Base-by-base conservation (phyloP, 1,139 yeast species). In the Protomyces inouyei region DNA sequence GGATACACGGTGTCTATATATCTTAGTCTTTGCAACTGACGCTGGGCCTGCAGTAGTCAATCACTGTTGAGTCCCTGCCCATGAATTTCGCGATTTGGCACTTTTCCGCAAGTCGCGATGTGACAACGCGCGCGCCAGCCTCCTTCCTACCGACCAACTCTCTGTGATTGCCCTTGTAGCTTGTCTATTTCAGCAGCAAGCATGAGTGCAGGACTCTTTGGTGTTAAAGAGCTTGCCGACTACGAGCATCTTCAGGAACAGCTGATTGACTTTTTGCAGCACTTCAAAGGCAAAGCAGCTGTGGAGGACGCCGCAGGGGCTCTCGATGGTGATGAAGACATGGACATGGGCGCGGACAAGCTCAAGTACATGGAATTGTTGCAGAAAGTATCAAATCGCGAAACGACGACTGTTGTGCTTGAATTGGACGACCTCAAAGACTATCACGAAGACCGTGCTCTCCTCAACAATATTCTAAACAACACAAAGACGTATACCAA, bases 361-460 rank as follows among this genome's bases (percentile, higher is more conserved):
- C 43, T 45, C 18, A 64, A 64, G 43, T 64, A 64, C 51, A 55
- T 64, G 64, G 53, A 51, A 28, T 43, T 36, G 23, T 32, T 64
- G 61, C 96, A 90, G 73, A 78, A 83, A 69, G 81, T 95, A 36
- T 92, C 98, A 66, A 90, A 95, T 75, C 83, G 98, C 71, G 91
- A 91, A 68, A 70, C 79, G 36, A 79, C 87, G 46, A 84, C 91
- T 1, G 72, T 93, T 23, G 79, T 80, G 66, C 80, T 95, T 61
- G 97, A 90, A 68, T 80, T 95, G 64, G 96, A 95, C 73, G 99
- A 95, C 74, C 77, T 95, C 67, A 83, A 83, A 69, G 78, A 61
- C 37, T 68, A 71, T 36, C 73, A 70, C 63, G 74, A 67, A 64
- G 61, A 66, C 35, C 65, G 69, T 57, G 75, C 72, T 65, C 76